These are phyloP conservation scores for Thielaviopsis musarum DNA, from an alignment of 2,329 filamentous ascomycete species.

Conservation along the genomic window DNA sequence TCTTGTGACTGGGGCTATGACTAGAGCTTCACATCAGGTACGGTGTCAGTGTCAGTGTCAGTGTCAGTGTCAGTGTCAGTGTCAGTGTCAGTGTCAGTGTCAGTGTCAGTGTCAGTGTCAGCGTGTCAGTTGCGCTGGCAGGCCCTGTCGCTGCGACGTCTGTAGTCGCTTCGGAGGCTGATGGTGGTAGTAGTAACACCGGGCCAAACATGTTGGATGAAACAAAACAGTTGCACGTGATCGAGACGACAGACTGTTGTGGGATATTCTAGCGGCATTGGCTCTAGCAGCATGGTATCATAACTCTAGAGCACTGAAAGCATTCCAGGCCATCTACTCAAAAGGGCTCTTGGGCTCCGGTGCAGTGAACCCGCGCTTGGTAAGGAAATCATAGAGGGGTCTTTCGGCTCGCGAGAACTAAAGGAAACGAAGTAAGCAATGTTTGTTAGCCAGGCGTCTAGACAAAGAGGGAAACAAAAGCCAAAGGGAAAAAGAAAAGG, in stretches of 20 bases:
- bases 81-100: no score
- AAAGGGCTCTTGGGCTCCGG: neutral
- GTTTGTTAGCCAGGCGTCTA: neutral
- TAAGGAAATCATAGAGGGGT: constrained; percentile 22
- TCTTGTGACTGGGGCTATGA: no score
- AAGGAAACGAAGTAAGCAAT: neutral
- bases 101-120: no score
- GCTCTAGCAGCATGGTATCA: no score
- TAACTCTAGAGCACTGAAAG: no score
- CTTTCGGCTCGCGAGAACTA: constrained; percentile 34
- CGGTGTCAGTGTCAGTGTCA: neutral
- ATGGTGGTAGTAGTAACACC: neutral
- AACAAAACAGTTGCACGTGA: neutral
- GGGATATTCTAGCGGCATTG: no score
- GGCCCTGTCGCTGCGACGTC: no score
- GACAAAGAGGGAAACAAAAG: neutral
- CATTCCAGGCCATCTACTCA: neutral
- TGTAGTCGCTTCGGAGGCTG: no score
- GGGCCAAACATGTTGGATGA: neutral
- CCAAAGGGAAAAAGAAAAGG: neutral
- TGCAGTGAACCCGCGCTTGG: neutral
- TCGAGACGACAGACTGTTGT: neutral
- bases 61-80: no score
- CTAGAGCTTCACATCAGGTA: no score
- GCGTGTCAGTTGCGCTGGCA: no score